Evolutionary conservation across 495 filamentous ascomycete genomes (phyloP).

Genomic region (Neurospora sp.): DNA sequence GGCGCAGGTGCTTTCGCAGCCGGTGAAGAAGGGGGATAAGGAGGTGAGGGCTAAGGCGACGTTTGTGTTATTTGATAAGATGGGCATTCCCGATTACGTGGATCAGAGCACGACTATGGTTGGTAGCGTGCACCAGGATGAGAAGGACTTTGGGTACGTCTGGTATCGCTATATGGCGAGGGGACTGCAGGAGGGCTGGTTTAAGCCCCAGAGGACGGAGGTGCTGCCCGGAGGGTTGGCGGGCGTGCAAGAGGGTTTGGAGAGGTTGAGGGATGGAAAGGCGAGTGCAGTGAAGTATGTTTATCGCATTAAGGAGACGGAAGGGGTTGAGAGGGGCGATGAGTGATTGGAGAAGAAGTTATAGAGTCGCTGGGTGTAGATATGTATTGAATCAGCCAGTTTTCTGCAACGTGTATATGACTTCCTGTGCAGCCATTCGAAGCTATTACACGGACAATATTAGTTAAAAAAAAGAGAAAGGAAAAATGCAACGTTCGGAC

Average conservation of each 20-base stretch:
- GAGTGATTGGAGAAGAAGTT: background rate
- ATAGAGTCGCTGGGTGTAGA: background rate
- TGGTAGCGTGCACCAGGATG: slow-evolving; percentile 38
- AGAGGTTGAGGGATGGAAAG: slow-evolving; percentile 50
- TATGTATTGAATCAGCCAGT: background rate
- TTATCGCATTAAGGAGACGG: slow-evolving; percentile 55
- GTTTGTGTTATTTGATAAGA: slow-evolving; percentile 39
- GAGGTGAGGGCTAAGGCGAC: slow-evolving; percentile 31
- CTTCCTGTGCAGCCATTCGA: background rate
- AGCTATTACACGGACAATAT: background rate
- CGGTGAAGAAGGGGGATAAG: slow-evolving; percentile 13
- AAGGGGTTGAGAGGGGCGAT: slow-evolving; percentile 16
- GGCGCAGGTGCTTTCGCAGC: slow-evolving; percentile 32
- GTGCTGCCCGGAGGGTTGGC: slow-evolving; percentile 50
- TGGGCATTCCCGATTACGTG: slow-evolving; percentile 24
- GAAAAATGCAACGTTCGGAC: background rate
- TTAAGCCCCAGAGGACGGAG: slow-evolving; percentile 50
- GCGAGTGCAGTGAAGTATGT: slow-evolving; percentile 62
- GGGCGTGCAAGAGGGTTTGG: slow-evolving; percentile 46
- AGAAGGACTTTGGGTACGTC: slow-evolving; percentile 48
- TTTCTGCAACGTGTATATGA: background rate
- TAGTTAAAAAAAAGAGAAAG: background rate
- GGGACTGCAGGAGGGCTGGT: slow-evolving; percentile 48
- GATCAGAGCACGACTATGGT: slow-evolving; percentile 32
- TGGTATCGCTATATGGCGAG: slow-evolving; percentile 44